A percentile compares a stretch with the other conserved stretches of the same genome.
Evolutionary conservation across 768 basidiomycete genomes (phyloP).

Genomic region (Boletus reticulatus): DNA sequence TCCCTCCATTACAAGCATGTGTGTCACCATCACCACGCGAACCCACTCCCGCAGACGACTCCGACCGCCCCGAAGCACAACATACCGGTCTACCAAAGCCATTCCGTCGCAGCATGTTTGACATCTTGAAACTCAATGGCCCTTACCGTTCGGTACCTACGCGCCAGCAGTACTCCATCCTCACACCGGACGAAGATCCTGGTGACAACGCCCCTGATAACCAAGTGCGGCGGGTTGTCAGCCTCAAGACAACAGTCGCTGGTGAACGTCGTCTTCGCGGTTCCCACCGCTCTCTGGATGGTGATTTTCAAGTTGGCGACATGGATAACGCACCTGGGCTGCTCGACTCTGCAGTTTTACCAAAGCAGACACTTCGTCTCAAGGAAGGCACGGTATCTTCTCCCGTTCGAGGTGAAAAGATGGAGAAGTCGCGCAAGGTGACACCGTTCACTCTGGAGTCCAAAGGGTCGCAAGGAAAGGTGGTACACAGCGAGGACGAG

Average conservation of each 20-base stretch:
- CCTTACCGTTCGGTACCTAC: neutral
- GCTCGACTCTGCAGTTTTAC: neutral
- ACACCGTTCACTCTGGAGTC: slow-evolving; percentile 9
- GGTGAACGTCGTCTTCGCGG: neutral
- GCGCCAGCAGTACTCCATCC: neutral
- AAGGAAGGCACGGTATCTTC: neutral
- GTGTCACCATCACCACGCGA: slow-evolving; percentile 1
- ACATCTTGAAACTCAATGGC: slow-evolving; percentile 18
- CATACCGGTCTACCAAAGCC: slow-evolving; percentile 9
- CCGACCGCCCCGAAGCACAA: neutral
- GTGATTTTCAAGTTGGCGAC: neutral
- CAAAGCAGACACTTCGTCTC: neutral
- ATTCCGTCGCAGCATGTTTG: slow-evolving; percentile 22
- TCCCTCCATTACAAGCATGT: slow-evolving; percentile 2
- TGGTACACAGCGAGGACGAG: neutral
- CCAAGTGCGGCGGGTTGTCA: neutral
- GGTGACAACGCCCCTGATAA: neutral
- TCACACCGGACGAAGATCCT: neutral
- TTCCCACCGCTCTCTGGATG: neutral
- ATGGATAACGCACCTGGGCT: neutral
- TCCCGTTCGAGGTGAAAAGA: neutral
- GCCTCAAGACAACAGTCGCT: neutral
- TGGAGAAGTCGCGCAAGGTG: neutral
- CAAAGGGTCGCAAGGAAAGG: neutral
- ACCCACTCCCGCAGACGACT: neutral